Percentiles rank a stretch among this genome's conserved stretches.
These are phyloP conservation scores for Omphalotus olearius DNA, from an alignment of 1,284 basidiomycete genomes.

Conservation along the genomic window DNA sequence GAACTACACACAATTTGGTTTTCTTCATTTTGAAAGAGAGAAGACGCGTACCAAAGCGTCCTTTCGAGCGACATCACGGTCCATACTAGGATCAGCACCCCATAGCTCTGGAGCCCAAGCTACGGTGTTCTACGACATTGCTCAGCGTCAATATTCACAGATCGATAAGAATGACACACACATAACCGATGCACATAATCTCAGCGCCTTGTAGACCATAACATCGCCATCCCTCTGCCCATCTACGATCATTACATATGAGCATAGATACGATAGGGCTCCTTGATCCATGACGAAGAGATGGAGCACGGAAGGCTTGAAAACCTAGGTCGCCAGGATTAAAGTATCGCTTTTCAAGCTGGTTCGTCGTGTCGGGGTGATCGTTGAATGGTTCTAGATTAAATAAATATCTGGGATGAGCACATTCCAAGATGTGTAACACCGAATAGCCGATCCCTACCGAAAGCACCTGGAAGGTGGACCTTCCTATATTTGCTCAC, in stretches of 20 bases:
- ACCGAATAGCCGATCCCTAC: too few relatives aligned
- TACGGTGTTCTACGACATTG: slow-evolving; percentile 9
- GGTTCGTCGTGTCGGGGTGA: slow-evolving; percentile 13
- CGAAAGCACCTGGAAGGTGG: slow-evolving; percentile 3
- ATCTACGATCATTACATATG: slow-evolving; percentile 16
- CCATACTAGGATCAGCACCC: slow-evolving; percentile 13
- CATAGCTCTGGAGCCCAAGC: slow-evolving; percentile 15
- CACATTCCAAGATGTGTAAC: too few relatives aligned
- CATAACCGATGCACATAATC: slow-evolving; percentile 15
- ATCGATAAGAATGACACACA: not conserved
- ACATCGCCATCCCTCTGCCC: slow-evolving; percentile 14
- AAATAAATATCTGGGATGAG: too few relatives aligned
- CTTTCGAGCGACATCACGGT: slow-evolving; percentile 11
- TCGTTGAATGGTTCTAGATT: slow-evolving; percentile 14
- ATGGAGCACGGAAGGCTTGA: slow-evolving; percentile 13
- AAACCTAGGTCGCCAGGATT: slow-evolving; percentile 15
- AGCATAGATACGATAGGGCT: slow-evolving; percentile 13
- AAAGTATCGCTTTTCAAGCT: slow-evolving; percentile 17
- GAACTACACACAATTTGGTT: too few relatives aligned
- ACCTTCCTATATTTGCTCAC: slow-evolving; percentile 12
- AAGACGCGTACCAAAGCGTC: slow-evolving; percentile 5
- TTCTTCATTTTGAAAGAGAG: not conserved
- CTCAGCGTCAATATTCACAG: not conserved
- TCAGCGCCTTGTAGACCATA: slow-evolving; percentile 16
- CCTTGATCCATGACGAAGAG: slow-evolving; percentile 5